Evolutionary conservation across 345 rosid genomes (phyloP), one percentile per base, ranked within the genome.

Genomic region (Rhizophora mangle): DNA sequence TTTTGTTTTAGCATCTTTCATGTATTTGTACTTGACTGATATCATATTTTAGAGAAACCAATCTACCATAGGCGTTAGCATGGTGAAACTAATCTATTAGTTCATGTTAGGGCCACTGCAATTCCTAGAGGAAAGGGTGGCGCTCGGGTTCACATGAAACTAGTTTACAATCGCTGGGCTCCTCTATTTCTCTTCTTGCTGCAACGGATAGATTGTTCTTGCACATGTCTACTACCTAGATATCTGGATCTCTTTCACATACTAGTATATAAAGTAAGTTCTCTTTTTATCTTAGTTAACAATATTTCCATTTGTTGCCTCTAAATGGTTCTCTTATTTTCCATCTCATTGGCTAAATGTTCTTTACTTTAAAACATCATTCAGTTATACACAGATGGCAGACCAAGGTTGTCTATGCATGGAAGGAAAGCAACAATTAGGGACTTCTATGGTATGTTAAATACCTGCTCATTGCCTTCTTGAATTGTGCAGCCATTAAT

Each of bases 341-440:
- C 19, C 49, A 0, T 19, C 4, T 34, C 9, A 13, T 55, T 2
- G 29, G 11, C 8, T 55, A 22, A n/a, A 69, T 34, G 37, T 30
- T 68, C 16, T 26, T 51, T 64, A 64, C 67, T 58, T 51, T 43
- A 49, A 61, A 65, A 29, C 57, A 34, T 69, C 46, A 51, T 67
- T 32, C 79, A 94, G 98, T 95, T 87, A 39, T 82, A 85, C 32
- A 68, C 83, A 11, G 86, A 94, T 76, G 93, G 88, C 60, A 74
- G 80, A 68, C 82, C 86, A 54, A 80, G 69, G 43, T 68, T 78
- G 31, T 74, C 96, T 9, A 69, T 78, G 15, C 84, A 78, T 64
- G 97, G 96, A 75, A 89, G 98, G 78, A 94, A 94, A 77, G 97
- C 98, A 24, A 85, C 97, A 8, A 74, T 91, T 69, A 87, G 82